phyloP scores from a whole-genome alignment of 352 stramenopile species.

The Phytophthora capsici region DNA sequence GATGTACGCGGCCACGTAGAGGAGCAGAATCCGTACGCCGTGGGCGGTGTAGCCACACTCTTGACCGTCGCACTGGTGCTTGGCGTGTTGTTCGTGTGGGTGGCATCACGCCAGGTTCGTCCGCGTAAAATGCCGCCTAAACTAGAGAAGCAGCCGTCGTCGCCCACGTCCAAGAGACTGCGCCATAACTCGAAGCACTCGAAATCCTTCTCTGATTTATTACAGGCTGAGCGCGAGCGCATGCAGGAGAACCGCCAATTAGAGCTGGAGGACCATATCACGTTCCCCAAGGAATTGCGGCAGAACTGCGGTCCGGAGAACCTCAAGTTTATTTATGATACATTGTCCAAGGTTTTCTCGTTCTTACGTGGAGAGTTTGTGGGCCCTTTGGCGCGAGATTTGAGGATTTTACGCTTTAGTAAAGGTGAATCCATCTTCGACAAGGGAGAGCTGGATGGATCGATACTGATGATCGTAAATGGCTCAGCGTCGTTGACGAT shows the following conservation, averaged over 20 bases:
- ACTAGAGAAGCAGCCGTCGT: constrained; percentile 51
- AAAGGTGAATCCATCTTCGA: constrained; percentile 69
- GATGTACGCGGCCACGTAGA: constrained; percentile 26
- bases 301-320: constrained; percentile 74
- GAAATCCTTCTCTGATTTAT: constrained; percentile 75
- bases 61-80: constrained; percentile 53
- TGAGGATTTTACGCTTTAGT: constrained; percentile 57
- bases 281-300: constrained; percentile 62
- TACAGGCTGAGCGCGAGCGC: constrained; percentile 64
- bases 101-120: constrained; percentile 80
- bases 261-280: constrained; percentile 71
- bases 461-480: constrained; percentile 74
- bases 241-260: constrained; percentile 67
- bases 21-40: constrained; percentile 52
- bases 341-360: constrained; percentile 81
- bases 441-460: constrained; percentile 66
- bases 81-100: constrained; percentile 76
- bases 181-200: constrained; percentile 68
- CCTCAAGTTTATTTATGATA: constrained; percentile 83
- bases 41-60: constrained; percentile 54
- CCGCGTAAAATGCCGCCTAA: constrained; percentile 52
- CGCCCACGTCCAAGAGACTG: constrained; percentile 73
- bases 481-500: constrained; percentile 67
- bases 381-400: constrained; percentile 58
- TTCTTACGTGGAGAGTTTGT: constrained; percentile 79